Evolutionary conservation across 1,139 yeast species (phyloP).

Genomic region (Candida pseudoviswanathii): DNA sequence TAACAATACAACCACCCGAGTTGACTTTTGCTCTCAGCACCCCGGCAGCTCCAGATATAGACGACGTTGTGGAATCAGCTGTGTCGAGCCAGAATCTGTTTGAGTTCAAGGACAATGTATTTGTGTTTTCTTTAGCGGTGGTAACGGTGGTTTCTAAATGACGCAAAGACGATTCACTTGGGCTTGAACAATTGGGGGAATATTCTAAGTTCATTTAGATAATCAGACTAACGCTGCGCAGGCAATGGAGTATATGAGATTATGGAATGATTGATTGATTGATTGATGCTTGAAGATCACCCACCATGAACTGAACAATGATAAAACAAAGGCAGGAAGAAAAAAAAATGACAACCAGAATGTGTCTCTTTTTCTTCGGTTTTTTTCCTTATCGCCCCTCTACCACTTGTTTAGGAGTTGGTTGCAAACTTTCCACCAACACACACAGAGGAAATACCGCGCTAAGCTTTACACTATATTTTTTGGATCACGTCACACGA

Average conservation of each 20-base stretch:
- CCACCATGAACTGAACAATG: not conserved
- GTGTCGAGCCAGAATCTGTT: conserved; percentile 12
- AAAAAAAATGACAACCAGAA: conserved; percentile 1
- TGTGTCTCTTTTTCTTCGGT: not conserved
- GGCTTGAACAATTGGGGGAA: conserved; percentile 7
- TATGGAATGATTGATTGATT: no score
- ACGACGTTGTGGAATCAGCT: conserved; percentile 10
- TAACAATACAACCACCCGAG: not conserved
- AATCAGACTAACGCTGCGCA: not conserved
- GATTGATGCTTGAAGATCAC: conserved; percentile 1
- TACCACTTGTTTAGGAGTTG: conserved; percentile 1
- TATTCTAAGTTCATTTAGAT: conserved; percentile 7
- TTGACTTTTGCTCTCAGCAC: not conserved
- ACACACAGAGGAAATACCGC: not conserved
- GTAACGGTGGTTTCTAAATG: conserved; percentile 8
- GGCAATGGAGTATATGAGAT: not conserved
- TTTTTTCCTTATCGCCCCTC: not conserved
- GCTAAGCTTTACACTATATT: no score
- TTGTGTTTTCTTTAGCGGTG: conserved; percentile 13
- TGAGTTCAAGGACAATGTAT: conserved; percentile 16
- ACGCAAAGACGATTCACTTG: conserved; percentile 12
- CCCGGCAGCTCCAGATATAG: conserved; percentile 3
- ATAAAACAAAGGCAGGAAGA: not conserved
- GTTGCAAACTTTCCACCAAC: conserved; percentile 8
- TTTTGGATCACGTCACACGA: no score